Evolutionary conservation across 83 land plant genomes (phyloP).

Genomic region (Picea abies): DNA sequence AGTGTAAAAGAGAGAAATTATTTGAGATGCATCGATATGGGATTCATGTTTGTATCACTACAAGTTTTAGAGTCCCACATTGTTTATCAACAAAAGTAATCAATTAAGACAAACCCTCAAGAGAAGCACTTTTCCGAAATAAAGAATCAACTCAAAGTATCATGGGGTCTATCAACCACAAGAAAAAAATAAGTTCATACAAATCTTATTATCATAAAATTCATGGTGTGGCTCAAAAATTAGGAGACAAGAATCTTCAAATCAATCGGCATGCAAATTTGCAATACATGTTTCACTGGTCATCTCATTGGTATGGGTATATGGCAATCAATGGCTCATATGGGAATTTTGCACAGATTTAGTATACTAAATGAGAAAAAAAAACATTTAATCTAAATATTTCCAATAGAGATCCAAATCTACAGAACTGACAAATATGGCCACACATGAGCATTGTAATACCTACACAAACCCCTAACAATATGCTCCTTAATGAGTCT

Average conservation of each 20-base stretch:
- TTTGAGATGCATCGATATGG: background rate
- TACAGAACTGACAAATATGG: background rate
- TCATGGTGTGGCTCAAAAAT: background rate
- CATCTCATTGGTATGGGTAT: background rate
- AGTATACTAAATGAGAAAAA: background rate
- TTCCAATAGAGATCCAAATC: background rate
- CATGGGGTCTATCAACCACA: too few species aligned
- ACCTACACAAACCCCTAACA: constrained; percentile 7
- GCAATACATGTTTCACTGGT: background rate
- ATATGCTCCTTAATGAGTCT: constrained; percentile 2
- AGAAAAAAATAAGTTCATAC: background rate
- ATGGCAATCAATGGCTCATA: background rate
- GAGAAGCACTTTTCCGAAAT: background rate
- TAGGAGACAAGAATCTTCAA: background rate
- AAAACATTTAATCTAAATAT: background rate
- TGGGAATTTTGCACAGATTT: background rate
- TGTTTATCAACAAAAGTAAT: background rate
- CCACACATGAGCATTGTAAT: background rate
- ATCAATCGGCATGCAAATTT: background rate
- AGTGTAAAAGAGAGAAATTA: background rate
- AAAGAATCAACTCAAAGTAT: background rate
- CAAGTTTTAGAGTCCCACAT: background rate
- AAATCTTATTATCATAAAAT: background rate
- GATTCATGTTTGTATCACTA: background rate
- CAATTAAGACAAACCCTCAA: background rate